Conservation (phyloP, 768 basidiomycete species). For the Stropharia rugosoannulata region DNA sequence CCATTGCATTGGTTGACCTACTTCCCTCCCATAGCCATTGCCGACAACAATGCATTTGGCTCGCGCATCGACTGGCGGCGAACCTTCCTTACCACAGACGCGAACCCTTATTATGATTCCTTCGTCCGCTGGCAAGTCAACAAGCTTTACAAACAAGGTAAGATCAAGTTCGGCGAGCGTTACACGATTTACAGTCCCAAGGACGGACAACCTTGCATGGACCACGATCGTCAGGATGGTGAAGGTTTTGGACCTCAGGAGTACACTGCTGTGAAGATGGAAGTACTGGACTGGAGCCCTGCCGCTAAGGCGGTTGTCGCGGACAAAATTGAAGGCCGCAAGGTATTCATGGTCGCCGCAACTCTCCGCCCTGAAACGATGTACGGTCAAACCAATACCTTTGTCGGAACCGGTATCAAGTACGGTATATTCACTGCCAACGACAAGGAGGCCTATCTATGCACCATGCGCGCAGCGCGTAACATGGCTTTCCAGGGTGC, state of each 20-base stretch:
- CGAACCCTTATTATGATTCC: slow-evolving; percentile 95
- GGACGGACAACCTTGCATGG: slow-evolving; percentile 99
- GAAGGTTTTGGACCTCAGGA: slow-evolving; percentile 96
- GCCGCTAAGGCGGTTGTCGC: slow-evolving; percentile 64
- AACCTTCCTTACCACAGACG: slow-evolving; percentile 89
- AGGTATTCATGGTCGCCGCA: slow-evolving; percentile 92
- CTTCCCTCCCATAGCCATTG: slow-evolving; percentile 94
- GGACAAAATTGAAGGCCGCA: slow-evolving; percentile 71
- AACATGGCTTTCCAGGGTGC: slow-evolving; percentile 97
- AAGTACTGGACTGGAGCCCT: slow-evolving; percentile 82
- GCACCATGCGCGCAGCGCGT: slow-evolving; percentile 88
- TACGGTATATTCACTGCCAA: slow-evolving; percentile 92
- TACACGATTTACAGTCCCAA: slow-evolving; percentile 99
- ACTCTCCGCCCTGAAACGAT: slow-evolving; percentile 97
- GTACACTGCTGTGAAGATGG: slow-evolving; percentile 94
- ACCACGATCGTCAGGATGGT: slow-evolving; percentile 95
- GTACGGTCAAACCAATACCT: slow-evolving; percentile 98
- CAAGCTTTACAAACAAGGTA: slow-evolving; percentile 80
- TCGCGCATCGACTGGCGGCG: slow-evolving; percentile 97
- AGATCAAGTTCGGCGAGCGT: slow-evolving; percentile 97
- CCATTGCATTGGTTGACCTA: slow-evolving; percentile 90
- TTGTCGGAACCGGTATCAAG: slow-evolving; percentile 86
- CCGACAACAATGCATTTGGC: slow-evolving; percentile 85
- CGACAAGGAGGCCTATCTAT: slow-evolving; percentile 84
- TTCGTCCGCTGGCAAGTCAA: slow-evolving; percentile 99